Evolutionary conservation across 495 filamentous ascomycete genomes (phyloP), one percentile per base, ranked within the genome.

Genomic region (Penicillium herquei): DNA sequence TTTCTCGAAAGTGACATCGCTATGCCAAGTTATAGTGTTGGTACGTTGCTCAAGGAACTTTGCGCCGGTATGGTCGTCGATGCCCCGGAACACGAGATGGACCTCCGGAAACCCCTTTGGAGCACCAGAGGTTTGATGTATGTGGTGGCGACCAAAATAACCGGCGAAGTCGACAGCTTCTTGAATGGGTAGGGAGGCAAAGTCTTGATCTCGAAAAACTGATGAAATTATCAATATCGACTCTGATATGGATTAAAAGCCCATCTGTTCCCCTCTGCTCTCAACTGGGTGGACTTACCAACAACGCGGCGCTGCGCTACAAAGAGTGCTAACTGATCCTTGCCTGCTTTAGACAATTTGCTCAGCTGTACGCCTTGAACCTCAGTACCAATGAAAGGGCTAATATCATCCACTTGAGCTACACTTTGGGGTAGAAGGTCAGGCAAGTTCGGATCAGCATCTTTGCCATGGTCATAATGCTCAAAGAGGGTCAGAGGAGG

Each of bases 21-120:
- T 82, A 65, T 89, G 86, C 86, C 86, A 87, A 33, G 78, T 76
- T 7, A 83, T 76, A 9, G 79, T 79, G 58, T 82, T 85, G 12
- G 78, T 83, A 39, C 78, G 78, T 44, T 75, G 70, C 34, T 74
- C 70, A 35, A 84, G 75, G 69, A 82, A 84, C 51, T 72, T 70
- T 18, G 71, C 63, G 35, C 74, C 72, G 11, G 71, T 73, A 35
- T 67, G 72, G 41, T 83, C 81, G 7, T 80, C 78, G 21, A 78
- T 80, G 9, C 80, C 78, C 1, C 81, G 78, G 66, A 85, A 80
- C 14, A 85, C 81, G 6, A 87, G 77, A 57, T 87, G 84, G 48
- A 87, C 66, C 54, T 86, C 78, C 0, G 81, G 83, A 66, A 75
- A 79, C 31, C 78, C 84, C 56, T 80, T 79, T 18, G 84, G 83